These are phyloP conservation scores for Eucalyptus paniculata DNA, from an alignment of 345 rosid genomes.

Conservation along the genomic window DNA sequence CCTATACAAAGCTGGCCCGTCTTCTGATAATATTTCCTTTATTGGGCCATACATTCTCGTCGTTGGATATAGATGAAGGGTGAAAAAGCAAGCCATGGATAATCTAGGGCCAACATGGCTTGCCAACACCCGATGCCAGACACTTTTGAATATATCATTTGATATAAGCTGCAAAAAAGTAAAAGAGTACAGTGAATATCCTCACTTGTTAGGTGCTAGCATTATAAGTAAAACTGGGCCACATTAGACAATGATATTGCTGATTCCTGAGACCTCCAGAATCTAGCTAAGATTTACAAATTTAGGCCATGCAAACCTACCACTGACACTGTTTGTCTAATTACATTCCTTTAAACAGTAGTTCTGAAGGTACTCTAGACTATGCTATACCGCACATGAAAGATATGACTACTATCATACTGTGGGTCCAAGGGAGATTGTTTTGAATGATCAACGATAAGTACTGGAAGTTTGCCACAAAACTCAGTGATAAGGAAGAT, in stretches of 20 bases:
- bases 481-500: not conserved
- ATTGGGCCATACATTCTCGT: slow-evolving; percentile 19
- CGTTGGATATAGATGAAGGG: not conserved
- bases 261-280: not conserved
- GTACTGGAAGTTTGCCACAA: not conserved
- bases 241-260: not conserved
- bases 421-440: not conserved
- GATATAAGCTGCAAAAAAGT: slow-evolving; percentile 20
- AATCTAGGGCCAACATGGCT: slow-evolving; percentile 21
- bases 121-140: slow-evolving; percentile 36
- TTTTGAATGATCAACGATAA: not conserved
- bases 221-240: not conserved
- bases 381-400: not conserved
- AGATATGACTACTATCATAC: not conserved
- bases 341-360: not conserved
- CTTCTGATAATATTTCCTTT: slow-evolving; percentile 26
- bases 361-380: not conserved
- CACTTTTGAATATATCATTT: slow-evolving; percentile 32
- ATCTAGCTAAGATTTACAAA: not conserved
- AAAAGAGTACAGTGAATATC: not conserved
- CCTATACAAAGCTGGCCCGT: slow-evolving; percentile 14
- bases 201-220: not conserved
- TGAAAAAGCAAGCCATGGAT: slow-evolving; percentile 28
- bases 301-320: not conserved
- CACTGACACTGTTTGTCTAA: not conserved